Percentiles rank a stretch among this genome's conserved stretches.
These are phyloP conservation scores for Coffea canephora DNA, from an alignment of 257 asterid species.

Conservation along the genomic window DNA sequence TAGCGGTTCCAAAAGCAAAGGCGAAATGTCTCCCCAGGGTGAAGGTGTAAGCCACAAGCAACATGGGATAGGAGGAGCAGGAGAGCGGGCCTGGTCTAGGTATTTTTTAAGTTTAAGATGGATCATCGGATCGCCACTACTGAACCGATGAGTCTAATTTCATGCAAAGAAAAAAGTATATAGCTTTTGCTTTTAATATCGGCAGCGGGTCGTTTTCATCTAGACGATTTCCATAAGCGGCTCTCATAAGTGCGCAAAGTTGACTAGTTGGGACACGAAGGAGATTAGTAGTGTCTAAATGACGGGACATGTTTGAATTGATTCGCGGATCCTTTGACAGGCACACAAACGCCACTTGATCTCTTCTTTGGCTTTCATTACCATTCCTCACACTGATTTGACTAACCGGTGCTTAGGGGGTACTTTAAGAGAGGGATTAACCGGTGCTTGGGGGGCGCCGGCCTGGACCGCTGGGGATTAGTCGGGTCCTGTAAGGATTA, in stretches of 20 bases:
- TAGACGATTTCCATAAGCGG: conserved; percentile 2
- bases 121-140: not conserved
- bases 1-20: no score
- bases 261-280: not conserved
- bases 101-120: not conserved
- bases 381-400: no score
- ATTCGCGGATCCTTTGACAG: not conserved
- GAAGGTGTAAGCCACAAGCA: not conserved
- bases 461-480: no score
- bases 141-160: not conserved
- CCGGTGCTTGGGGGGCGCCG: no score
- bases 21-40: not conserved
- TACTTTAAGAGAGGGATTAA: no score
- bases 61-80: not conserved
- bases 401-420: no score
- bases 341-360: no score
- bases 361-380: no score
- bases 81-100: not conserved
- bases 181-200: not conserved
- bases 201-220: not conserved
- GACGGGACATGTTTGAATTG: not conserved
- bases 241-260: not conserved
- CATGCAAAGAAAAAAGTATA: not conserved
- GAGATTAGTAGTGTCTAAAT: not conserved
- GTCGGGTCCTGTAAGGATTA: no score